phyloP scores from a whole-genome alignment of 1,284 basidiomycete species.

The Exsudoporus floridanus region DNA sequence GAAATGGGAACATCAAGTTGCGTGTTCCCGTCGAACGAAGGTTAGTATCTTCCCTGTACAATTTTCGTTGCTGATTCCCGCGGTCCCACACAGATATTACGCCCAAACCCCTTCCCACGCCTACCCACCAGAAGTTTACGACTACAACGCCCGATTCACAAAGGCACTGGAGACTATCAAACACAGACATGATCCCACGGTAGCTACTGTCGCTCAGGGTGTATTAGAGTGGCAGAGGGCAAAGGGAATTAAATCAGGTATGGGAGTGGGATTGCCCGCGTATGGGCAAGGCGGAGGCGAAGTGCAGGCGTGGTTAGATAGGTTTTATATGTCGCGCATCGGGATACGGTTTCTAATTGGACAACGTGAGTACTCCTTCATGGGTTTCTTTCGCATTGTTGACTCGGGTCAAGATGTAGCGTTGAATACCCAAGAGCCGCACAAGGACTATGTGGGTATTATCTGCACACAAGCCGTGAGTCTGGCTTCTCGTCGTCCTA shows the following conservation, averaged over 20 bases:
- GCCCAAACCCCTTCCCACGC: constrained; percentile 65
- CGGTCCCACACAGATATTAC: constrained; percentile 66
- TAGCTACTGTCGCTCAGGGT: constrained; percentile 93
- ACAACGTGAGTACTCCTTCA: constrained; percentile 59
- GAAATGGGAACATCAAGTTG: constrained; percentile 51
- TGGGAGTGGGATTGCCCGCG: constrained; percentile 35
- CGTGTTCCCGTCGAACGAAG: constrained; percentile 76
- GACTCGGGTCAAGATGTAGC: constrained; percentile 68
- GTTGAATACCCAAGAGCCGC: constrained; percentile 83
- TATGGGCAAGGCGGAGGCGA: constrained; percentile 75
- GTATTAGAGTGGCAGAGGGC: constrained; percentile 72
- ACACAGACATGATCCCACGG: constrained; percentile 92
- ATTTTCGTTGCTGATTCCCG: constrained; percentile 10
- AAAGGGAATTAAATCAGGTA: constrained; percentile 25
- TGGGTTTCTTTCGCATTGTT: background rate
- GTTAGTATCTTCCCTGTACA: constrained; percentile 32
- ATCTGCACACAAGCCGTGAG: constrained; percentile 90
- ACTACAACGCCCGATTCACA: constrained; percentile 93
- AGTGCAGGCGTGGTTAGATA: constrained; percentile 93
- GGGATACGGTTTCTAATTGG: constrained; percentile 95
- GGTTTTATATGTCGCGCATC: constrained; percentile 96
- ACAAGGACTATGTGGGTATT: constrained; percentile 93
- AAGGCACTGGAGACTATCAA: constrained; percentile 88
- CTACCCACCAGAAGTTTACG: constrained; percentile 91
- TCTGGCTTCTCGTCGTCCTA: constrained; percentile 11